phyloP scores from a whole-genome alignment of 306 rosid species.

The Purshia tridentata region DNA sequence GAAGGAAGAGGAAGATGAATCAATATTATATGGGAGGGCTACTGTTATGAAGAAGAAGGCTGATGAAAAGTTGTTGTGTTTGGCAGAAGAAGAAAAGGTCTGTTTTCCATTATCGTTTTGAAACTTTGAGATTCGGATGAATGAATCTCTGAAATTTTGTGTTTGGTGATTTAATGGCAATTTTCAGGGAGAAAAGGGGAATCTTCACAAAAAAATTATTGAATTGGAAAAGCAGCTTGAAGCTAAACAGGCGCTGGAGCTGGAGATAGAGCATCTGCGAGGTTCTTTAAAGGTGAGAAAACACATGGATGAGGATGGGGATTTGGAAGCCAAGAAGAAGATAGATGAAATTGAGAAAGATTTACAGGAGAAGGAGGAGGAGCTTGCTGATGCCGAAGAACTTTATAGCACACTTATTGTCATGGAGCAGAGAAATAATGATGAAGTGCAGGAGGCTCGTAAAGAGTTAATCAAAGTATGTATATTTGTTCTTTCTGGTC shows the following conservation, averaged over 20 bases:
- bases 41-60: conserved; percentile 61
- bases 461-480: conserved; percentile 62
- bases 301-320: conserved; percentile 66
- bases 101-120: background rate
- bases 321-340: conserved; percentile 47
- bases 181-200: conserved; percentile 65
- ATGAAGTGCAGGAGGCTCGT: conserved; percentile 82
- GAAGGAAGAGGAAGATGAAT: too few relatives aligned
- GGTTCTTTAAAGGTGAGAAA: conserved; percentile 72
- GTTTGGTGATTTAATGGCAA: conserved; percentile 13
- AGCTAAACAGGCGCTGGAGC: conserved; percentile 63
- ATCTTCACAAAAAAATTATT: conserved; percentile 46
- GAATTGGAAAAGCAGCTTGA: conserved; percentile 69
- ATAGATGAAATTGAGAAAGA: conserved; percentile 40
- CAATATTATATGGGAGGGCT: conserved; percentile 69
- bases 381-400: conserved; percentile 37
- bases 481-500: background rate
- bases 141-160: background rate
- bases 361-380: conserved; percentile 63
- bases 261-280: conserved; percentile 58
- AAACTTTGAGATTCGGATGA: background rate
- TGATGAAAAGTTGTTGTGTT: conserved; percentile 51
- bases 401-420: conserved; percentile 51
- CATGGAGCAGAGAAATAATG: conserved; percentile 65
- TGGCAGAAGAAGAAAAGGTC: conserved; percentile 71